Base-by-base conservation (phyloP, 1,284 basidiomycete genomes). In the Salmacisia buchloeana region DNA sequence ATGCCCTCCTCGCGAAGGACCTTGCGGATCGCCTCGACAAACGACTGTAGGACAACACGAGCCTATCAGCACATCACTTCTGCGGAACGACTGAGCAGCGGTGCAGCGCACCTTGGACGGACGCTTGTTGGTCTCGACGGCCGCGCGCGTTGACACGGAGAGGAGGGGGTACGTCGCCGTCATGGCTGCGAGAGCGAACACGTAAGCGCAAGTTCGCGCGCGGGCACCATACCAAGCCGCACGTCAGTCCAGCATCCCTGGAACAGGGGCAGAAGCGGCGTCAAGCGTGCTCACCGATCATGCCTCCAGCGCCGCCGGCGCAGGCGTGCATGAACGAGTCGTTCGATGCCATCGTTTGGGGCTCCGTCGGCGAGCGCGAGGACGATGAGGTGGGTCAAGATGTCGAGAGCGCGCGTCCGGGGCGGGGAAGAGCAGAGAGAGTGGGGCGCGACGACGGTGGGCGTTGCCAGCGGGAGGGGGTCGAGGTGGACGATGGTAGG, bases 121-220 rank as follows among this genome's bases (percentile, higher is more conserved):
- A 43, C 89, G 85, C 66, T 86, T 89, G 82, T 88, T 90, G 1
- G 88, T 88, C 73, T 92, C 88, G 6, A 97, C 92, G 7, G 94
- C 94, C 1, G 93, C 92, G 57, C 94, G 86, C 0, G 93, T 97
- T 3, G 91, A 94, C 36, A 97, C 83, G 78, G 92, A 90, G 68
- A 97, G 88, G 35, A 98, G 85, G 7, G 94, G 94, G 78, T 82
- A 77, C 31, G 63, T 71, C 60, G 63, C 65, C 33, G 68, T 68
- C 63, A 69, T 66, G 59, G 78, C 66, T 54, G 27, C 12, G 2
- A 15, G 46, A 25, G 29, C n/a, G n/a, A n/a, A n/a, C n/a, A n/a
- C n/a, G n/a, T n/a, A n/a, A n/a, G n/a, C n/a, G n/a, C n/a, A n/a
- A n/a, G n/a, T n/a, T n/a, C n/a, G n/a, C n/a, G n/a, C n/a, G n/a